Conservation (phyloP, 2,329 filamentous ascomycete genomes). For the Scytalidium sp. region DNA sequence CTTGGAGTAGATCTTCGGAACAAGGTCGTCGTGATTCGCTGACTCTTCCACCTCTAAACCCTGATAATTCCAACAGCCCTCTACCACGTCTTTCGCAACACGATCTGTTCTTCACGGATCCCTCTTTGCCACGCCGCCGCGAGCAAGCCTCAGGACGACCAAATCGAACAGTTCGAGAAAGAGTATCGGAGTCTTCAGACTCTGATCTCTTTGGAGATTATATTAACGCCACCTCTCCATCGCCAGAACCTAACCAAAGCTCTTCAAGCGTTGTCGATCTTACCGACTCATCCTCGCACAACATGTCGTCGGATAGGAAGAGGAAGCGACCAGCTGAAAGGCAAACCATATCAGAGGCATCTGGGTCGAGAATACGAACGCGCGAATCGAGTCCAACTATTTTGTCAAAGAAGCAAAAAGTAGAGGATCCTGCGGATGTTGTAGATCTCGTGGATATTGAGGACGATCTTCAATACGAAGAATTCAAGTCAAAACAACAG, state of each 20-base stretch:
- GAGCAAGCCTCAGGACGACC: constrained; percentile 13
- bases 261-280: constrained; percentile 22
- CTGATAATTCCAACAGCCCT: constrained; percentile 9
- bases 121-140: constrained; percentile 2
- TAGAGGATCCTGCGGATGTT: constrained; percentile 14
- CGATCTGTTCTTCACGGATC: background rate
- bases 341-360: constrained; percentile 3
- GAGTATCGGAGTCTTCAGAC: constrained; percentile 13
- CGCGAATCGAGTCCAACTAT: background rate
- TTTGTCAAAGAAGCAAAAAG: constrained; percentile 2
- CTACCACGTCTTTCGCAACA: constrained; percentile 7
- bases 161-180: constrained; percentile 17
- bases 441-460: constrained; percentile 26
- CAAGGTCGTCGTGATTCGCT: constrained; percentile 8
- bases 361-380: background rate
- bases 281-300: constrained; percentile 18
- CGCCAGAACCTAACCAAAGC: constrained; percentile 4
- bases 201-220: constrained; percentile 19
- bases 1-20: constrained; percentile 4
- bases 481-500: constrained; percentile 19
- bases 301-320: constrained; percentile 17
- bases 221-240: constrained; percentile 7
- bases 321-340: constrained; percentile 17
- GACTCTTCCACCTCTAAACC: constrained; percentile 17
- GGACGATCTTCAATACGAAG: constrained; percentile 21